Base-by-base conservation (phyloP, 2,329 filamentous ascomycete species). In the Ophiosphaerella herpotricha region DNA sequence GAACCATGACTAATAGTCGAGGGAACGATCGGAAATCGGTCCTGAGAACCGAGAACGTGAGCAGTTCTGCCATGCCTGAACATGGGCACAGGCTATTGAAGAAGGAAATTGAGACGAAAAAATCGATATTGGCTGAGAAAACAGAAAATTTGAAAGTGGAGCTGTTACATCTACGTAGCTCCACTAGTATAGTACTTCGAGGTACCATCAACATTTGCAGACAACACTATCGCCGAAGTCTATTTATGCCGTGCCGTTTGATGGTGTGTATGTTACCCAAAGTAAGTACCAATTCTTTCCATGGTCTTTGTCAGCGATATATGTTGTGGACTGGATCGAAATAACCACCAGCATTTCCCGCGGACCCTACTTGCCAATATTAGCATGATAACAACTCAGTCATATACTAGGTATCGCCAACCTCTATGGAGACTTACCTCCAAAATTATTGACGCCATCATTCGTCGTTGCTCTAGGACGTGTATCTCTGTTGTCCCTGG, bases 401-500 rank as follows among this genome's bases (percentile, higher is more conserved):
- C 18, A 13, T 13, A 14, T 13, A 7, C 4, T 39, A 12, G 16
- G 5, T 13, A 16, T 33, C 16, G 2, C 4, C 9, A 16, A 23
- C 16, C 11, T n/a, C 16, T 11, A 13, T 13, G 18, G 6, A 9
- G 16, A 44, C 40, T 46, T 32, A 55, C 51, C 48, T 21, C 43
- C 37, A 24, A 33, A 29, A 32, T 44, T 33, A 16, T 46, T 8
- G 24, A 7, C 18, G 38, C 35, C 31, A 11, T 6, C 32, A 23
- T 29, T 39, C 37, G 50, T 40, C 23, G 50, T 9, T n/a, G 40
- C 1, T 14, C 53, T 51, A 12, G 50, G 43, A 16, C 48, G 45
- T 23, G 49, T 45, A 11, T 60, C 60, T 46, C 66, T 57, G 36
- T 65, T 64, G 51, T 77, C 75, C 44, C 77, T 73, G 32, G 23